These are phyloP conservation scores for Leucosporidium yakuticum DNA, from an alignment of 768 basidiomycete genomes.

Conservation along the genomic window DNA sequence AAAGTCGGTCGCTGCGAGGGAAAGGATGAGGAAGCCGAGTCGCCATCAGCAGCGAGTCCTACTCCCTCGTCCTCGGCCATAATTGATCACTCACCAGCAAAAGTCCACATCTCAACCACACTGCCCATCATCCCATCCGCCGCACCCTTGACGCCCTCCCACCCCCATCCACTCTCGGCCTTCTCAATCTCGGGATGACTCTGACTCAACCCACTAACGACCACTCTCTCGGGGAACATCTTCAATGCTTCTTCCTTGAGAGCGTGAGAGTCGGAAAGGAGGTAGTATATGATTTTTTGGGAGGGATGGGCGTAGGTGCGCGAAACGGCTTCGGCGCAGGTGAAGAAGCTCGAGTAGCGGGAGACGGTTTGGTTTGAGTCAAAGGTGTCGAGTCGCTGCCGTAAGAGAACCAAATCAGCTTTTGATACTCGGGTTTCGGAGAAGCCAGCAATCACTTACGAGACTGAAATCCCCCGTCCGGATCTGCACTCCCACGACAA, in stretches of 20 bases:
- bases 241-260: constrained; percentile 19
- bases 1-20: background rate
- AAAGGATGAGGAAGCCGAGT: too few species aligned
- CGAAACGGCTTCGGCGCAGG: constrained; percentile 19
- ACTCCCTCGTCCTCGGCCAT: too few species aligned
- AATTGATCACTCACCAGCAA: background rate
- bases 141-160: constrained; percentile 5
- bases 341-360: constrained; percentile 14
- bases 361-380: constrained; percentile 10
- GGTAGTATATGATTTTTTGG: constrained; percentile 27
- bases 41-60: too few species aligned
- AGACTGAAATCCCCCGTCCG: constrained; percentile 17
- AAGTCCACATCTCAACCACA: constrained; percentile 26
- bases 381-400: constrained; percentile 1
- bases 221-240: constrained; percentile 10
- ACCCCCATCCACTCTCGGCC: background rate
- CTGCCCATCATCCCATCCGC: constrained; percentile 24
- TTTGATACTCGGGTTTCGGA: too few species aligned
- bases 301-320: constrained; percentile 17
- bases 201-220: constrained; percentile 25
- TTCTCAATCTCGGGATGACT: constrained; percentile 5
- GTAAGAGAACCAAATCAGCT: background rate
- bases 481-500: constrained; percentile 23
- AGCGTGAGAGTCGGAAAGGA: constrained; percentile 13
- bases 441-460: constrained; percentile 12